phyloP scores from a whole-genome alignment of 257 asterid species.

The Euphrasia confusa region DNA sequence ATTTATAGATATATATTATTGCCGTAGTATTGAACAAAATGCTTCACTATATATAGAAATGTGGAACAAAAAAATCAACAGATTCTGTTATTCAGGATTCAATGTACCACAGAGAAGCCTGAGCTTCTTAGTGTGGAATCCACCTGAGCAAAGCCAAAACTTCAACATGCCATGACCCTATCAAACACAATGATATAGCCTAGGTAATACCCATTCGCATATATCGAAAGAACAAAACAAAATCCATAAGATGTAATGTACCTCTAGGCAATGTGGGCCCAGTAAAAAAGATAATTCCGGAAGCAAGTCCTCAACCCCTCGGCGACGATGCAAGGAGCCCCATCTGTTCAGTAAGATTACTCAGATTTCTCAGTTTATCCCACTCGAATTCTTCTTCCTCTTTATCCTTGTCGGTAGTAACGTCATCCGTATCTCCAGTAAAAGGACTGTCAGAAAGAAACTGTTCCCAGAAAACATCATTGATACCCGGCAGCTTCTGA shows the following conservation, averaged over 20 bases:
- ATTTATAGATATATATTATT: too few species aligned
- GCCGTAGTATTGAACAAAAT: not conserved
- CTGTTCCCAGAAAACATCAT: conserved; percentile 80
- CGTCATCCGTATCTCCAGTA: conserved; percentile 45
- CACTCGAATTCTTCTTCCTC: conserved; percentile 38
- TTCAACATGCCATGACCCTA: conserved; percentile 12
- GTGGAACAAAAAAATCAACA: not conserved
- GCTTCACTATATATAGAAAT: not conserved
- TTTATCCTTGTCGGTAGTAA: conserved; percentile 26
- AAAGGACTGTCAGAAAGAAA: conserved; percentile 59
- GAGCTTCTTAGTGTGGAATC: conserved; percentile 16
- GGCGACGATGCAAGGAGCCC: conserved; percentile 58
- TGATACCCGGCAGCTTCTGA: conserved; percentile 60
- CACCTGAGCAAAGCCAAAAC: conserved; percentile 30
- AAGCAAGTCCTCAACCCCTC: conserved; percentile 25
- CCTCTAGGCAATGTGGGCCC: not conserved
- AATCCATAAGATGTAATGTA: too few species aligned
- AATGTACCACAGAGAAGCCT: conserved; percentile 11
- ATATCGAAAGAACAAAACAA: too few species aligned
- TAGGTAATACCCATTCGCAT: too few species aligned
- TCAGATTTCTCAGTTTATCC: conserved; percentile 48
- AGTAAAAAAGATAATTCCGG: conserved; percentile 7
- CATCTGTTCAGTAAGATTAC: conserved; percentile 62
- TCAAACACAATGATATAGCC: not conserved
- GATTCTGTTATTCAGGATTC: conserved; percentile 11